Evolutionary conservation across 2,329 filamentous ascomycete species (phyloP), one percentile per base, ranked within the genome.

Genomic region (Ophidiomyces ophidiicola): DNA sequence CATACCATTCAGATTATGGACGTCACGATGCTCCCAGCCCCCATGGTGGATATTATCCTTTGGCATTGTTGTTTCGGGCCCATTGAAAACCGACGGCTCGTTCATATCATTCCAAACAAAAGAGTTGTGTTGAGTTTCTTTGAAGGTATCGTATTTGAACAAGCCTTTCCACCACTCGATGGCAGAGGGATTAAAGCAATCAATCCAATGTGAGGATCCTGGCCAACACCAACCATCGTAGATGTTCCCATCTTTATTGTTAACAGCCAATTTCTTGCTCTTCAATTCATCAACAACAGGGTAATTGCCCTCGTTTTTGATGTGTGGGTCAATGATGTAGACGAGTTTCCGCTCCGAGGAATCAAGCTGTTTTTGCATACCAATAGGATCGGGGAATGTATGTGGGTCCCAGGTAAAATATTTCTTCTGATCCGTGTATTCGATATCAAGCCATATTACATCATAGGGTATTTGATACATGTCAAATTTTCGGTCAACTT

Each of bases 21-120:
- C 67, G 56, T 98, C 90, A 46, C 90, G 82, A 58, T 98, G 90
- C 61, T 98, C 90, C 90, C 90, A 98, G 54, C 81, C 76, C 37
- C 76, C 87, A 53, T 82, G 67, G 58, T 98, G 90, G 20, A 98
- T 63, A 57, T 98, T 98, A 67, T 98, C 90, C 63, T 94, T 94
- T 45, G 90, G 90, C 87, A 96, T 96, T 4, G 88, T 96, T 2
- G 86, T 93, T 61, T 98, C 90, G 0, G 90, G 90, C 0, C 90
- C 90, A 58, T 96, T 96, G 69, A 98, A 98, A 1, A 98, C 90
- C 0, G 90, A 96, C 0, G 90, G 90, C 65, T 98, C 90, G 57
- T 94, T 96, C 90, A 98, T 98, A 59, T 98, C 90, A 59, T 98
- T 98, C 90, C 90, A 98, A 52, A 98, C 76, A 61, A 85, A 94